Percentiles rank a stretch among this genome's conserved stretches.
Conservation (phyloP, 306 rosid species). For the Pyrus betulifolia region DNA sequence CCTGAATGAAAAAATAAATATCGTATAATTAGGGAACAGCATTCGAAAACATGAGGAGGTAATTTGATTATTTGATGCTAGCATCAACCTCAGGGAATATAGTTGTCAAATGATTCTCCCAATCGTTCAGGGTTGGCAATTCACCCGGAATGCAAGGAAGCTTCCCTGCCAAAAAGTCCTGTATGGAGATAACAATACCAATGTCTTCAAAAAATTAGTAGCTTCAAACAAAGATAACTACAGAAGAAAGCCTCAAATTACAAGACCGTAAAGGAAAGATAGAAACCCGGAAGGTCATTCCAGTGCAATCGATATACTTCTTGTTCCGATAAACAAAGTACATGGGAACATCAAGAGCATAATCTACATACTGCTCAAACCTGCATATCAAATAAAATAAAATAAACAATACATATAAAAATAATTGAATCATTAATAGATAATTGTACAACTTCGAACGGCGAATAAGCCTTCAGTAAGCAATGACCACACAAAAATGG, state of each 20-base stretch:
- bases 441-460: neutral
- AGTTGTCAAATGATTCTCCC: slow-evolving; percentile 99
- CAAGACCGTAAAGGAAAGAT: slow-evolving; percentile 28
- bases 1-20: slow-evolving; percentile 44
- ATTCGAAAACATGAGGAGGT: slow-evolving; percentile 2
- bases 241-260: slow-evolving; percentile 5
- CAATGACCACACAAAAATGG: neutral
- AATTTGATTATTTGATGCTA: neutral
- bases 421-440: slow-evolving; percentile 13
- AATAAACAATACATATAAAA: slow-evolving; percentile 8
- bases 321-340: slow-evolving; percentile 79
- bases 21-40: slow-evolving; percentile 11
- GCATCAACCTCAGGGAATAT: slow-evolving; percentile 83
- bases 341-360: slow-evolving; percentile 98
- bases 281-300: slow-evolving; percentile 89
- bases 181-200: slow-evolving; percentile 10
- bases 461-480: neutral
- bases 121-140: slow-evolving; percentile 84
- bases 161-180: slow-evolving; percentile 90
- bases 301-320: slow-evolving; percentile 79
- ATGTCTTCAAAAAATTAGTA: neutral
- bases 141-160: slow-evolving; percentile 85
- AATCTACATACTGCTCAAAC: slow-evolving; percentile 92
- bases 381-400: slow-evolving; percentile 32
- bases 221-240: neutral